phyloP scores from a whole-genome alignment of 805 yeast species.

The Wickerhamiella galacta region DNA sequence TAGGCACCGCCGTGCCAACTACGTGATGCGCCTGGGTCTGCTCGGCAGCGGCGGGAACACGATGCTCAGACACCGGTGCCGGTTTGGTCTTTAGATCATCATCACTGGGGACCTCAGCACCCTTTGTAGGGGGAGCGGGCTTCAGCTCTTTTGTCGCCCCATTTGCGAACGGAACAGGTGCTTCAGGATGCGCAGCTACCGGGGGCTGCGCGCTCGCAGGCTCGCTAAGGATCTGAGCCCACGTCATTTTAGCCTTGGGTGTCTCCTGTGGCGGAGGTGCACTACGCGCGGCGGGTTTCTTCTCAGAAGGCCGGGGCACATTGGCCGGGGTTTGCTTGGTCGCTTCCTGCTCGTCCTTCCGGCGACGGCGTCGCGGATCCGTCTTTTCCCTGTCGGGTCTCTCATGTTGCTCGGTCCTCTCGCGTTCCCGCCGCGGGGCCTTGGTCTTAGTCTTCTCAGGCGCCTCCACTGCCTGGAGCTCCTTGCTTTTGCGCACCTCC shows the following conservation, averaged over 20 bases:
- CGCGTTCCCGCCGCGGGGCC: conserved; percentile 2
- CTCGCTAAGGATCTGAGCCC: conserved; percentile 12
- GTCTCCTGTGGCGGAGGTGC: conserved; percentile 2
- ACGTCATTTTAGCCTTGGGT: conserved; percentile 11
- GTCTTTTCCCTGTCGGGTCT: background rate
- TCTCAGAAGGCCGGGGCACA: background rate
- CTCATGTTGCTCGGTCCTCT: background rate
- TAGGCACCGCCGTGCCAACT: conserved; percentile 4
- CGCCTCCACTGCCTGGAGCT: conserved; percentile 26
- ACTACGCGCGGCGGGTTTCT: background rate
- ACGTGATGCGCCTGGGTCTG: conserved; percentile 4
- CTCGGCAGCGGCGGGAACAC: conserved; percentile 7
- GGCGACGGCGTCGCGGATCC: background rate
- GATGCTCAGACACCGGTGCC: background rate
- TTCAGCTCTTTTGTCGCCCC: conserved; percentile 12
- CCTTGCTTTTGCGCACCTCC: conserved; percentile 37
- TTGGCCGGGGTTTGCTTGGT: conserved; percentile 4
- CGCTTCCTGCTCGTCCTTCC: background rate
- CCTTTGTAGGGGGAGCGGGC: conserved; percentile 3
- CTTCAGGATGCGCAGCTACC: conserved; percentile 7
- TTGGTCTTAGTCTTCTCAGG: background rate
- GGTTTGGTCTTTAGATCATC: background rate
- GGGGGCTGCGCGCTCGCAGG: conserved; percentile 9
- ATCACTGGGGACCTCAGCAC: background rate
- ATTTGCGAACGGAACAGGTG: conserved; percentile 10